Conservation (phyloP, 2,329 filamentous ascomycete species). For the Stemphylium lycopersici region DNA sequence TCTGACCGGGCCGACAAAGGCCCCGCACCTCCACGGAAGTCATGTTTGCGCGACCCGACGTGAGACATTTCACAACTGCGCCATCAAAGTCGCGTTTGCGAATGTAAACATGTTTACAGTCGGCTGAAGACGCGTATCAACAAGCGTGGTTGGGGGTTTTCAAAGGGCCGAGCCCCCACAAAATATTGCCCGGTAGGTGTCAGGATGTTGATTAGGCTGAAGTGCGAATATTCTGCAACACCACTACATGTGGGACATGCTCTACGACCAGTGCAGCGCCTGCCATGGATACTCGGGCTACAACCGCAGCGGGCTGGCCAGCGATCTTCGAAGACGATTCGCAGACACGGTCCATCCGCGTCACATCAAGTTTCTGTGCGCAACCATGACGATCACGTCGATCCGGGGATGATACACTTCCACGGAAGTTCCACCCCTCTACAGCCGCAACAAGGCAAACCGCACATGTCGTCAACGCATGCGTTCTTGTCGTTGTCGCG, state of each 20-base stretch:
- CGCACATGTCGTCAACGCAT: constrained; percentile 6
- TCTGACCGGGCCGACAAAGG: neutral
- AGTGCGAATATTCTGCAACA: neutral
- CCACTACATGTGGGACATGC: neutral
- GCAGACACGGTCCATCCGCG: constrained; percentile 2
- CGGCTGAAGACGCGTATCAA: too few species aligned
- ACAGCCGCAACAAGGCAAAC: neutral
- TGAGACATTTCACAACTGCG: too few species aligned
- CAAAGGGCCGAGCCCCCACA: neutral
- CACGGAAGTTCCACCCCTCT: neutral
- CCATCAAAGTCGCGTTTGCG: too few species aligned
- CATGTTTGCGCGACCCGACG: too few species aligned
- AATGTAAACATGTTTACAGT: too few species aligned
- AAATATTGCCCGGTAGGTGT: neutral
- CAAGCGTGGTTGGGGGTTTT: too few species aligned
- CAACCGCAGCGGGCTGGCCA: neutral
- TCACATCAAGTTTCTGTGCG: constrained; percentile 7
- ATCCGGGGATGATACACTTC: constrained; percentile 10
- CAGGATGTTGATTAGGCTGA: neutral
- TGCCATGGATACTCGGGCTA: too few species aligned
- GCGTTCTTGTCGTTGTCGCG: neutral
- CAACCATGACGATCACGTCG: constrained; percentile 22
- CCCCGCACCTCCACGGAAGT: too few species aligned
- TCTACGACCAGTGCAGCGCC: neutral
- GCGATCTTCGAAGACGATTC: constrained; percentile 1